A percentile compares a stretch with the other conserved stretches of the same genome.
Evolutionary conservation across 371 early-diverging fungal species (phyloP).

Genomic region (Lichtheimia ornata): DNA sequence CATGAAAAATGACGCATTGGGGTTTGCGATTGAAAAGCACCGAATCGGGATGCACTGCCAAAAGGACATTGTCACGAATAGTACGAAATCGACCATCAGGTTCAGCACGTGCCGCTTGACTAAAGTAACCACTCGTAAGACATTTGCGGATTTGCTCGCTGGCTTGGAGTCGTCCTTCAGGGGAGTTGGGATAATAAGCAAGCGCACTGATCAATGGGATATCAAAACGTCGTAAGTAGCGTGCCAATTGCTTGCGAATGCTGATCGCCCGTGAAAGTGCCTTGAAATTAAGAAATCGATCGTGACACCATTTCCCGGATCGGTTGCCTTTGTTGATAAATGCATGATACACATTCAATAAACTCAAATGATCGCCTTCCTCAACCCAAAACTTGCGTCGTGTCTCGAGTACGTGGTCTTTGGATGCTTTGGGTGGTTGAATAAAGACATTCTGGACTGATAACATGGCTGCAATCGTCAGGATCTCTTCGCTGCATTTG

Average conservation of each 20-base stretch:
- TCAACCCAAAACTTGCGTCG: conserved; percentile 76
- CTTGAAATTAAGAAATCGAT: conserved; percentile 73
- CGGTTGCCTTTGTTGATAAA: conserved; percentile 64
- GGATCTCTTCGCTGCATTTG: conserved; percentile 76
- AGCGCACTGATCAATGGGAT: conserved; percentile 48
- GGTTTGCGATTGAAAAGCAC: conserved; percentile 76
- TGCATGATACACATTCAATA: conserved; percentile 80
- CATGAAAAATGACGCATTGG: conserved; percentile 80
- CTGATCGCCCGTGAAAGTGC: conserved; percentile 68
- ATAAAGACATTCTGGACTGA: conserved; percentile 79
- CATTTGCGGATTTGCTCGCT: conserved; percentile 65
- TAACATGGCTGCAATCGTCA: conserved; percentile 83
- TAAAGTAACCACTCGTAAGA: conserved; percentile 75
- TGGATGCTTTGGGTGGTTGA: conserved; percentile 46
- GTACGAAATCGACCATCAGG: conserved; percentile 68
- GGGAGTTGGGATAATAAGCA: conserved; percentile 27
- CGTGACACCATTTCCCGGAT: conserved; percentile 76
- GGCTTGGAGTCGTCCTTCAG: conserved; percentile 33
- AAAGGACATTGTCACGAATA: conserved; percentile 57
- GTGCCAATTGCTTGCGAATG: conserved; percentile 70
- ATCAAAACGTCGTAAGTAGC: conserved; percentile 63
- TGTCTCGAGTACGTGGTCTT: conserved; percentile 58
- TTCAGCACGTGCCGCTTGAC: conserved; percentile 72
- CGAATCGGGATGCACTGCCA: conserved; percentile 76
- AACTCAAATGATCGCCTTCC: conserved; percentile 84